These are phyloP conservation scores for Hyaloscypha finlandica DNA, from an alignment of 495 filamentous ascomycete genomes.

Conservation along the genomic window DNA sequence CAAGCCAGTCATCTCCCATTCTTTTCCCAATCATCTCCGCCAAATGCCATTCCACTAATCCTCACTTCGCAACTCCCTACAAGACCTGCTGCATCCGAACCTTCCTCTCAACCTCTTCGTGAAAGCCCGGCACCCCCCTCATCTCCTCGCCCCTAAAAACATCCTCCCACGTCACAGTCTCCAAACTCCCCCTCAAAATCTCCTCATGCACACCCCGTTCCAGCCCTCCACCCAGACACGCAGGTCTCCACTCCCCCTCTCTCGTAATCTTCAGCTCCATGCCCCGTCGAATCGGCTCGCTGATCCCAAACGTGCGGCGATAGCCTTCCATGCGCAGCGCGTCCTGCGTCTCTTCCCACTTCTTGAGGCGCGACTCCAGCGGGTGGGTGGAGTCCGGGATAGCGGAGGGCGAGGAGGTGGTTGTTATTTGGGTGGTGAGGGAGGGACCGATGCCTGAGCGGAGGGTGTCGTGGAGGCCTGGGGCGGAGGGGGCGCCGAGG, in stretches of 20 bases:
- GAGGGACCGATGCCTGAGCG: constrained; percentile 69
- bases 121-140: constrained; percentile 69
- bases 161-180: constrained; percentile 85
- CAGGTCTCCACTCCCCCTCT: constrained; percentile 54
- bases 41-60: background rate
- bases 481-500: constrained; percentile 80
- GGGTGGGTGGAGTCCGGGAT: constrained; percentile 72
- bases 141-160: constrained; percentile 75
- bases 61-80: background rate
- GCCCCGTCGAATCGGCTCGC: constrained; percentile 88
- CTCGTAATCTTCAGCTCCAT: constrained; percentile 90
- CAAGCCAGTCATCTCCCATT: constrained; percentile 12
- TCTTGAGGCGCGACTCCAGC: constrained; percentile 81
- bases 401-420: constrained; percentile 18
- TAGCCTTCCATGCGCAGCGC: constrained; percentile 82
- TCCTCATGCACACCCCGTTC: constrained; percentile 66
- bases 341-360: constrained; percentile 85
- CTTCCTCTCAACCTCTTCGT: constrained; percentile 92
- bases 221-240: constrained; percentile 43
- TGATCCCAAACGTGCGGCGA: constrained; percentile 83
- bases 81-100: constrained; percentile 69
- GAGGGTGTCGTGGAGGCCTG: constrained; percentile 88
- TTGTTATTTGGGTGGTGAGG: constrained; percentile 37
- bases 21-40: background rate
- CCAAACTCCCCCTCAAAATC: constrained; percentile 77